Conservation (phyloP, 768 basidiomycete genomes). For the Mycena vitilis region DNA sequence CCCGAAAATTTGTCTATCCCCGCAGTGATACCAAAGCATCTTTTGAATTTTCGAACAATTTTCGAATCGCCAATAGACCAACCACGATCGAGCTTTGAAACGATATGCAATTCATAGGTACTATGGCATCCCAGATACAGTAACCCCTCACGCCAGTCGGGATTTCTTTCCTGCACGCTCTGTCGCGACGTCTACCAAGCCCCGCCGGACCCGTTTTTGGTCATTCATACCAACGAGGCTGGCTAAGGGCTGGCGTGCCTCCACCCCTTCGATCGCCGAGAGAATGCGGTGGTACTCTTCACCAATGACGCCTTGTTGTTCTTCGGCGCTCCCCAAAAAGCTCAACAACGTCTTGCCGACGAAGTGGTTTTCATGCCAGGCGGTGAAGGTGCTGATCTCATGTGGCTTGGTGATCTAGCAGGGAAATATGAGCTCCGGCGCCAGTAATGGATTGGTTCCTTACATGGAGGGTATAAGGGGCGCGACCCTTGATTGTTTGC, state of each 20-base stretch:
- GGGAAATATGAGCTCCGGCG: not conserved
- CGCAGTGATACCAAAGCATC: no score
- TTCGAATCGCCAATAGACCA: no score
- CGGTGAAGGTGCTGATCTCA: not conserved
- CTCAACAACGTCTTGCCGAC: constrained; percentile 3
- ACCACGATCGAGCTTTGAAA: no score
- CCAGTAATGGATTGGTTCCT: not conserved
- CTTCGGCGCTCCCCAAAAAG: constrained; percentile 5
- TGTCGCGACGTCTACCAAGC: not conserved
- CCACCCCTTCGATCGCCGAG: constrained; percentile 3
- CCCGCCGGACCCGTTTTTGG: not conserved
- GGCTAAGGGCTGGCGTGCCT: constrained; percentile 4
- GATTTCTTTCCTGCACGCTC: not conserved
- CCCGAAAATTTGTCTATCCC: no score
- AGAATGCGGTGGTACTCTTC: not conserved
- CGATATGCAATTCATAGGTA: no score
- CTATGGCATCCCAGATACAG: no score
- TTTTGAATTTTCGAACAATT: no score
- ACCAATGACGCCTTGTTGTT: constrained; percentile 6
- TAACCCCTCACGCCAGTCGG: not conserved
- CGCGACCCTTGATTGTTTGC: not conserved
- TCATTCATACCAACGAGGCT: not conserved
- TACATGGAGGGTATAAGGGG: constrained; percentile 17
- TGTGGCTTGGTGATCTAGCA: constrained; percentile 14
- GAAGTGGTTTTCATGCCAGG: constrained; percentile 4